Base-by-base conservation (phyloP, 1,284 basidiomycete species). In the Sphaerobolus stellatus region DNA sequence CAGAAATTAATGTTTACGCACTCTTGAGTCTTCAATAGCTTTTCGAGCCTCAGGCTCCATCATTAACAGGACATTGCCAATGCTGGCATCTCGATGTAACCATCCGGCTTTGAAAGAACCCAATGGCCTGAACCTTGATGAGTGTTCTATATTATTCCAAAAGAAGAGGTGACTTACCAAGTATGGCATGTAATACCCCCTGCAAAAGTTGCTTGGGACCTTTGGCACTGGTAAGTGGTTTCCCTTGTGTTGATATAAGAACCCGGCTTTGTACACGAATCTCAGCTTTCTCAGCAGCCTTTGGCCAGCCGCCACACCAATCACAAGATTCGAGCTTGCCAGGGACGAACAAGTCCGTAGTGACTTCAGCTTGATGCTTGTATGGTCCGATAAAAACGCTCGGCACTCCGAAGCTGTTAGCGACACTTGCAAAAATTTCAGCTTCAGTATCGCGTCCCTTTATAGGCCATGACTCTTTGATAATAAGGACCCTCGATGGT, bases 1-100 rank as follows among this genome's bases (percentile, higher is more conserved):
- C 8, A 43, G 11, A 8, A 43, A 5, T 43, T 27, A 13, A 43
- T 43, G 11, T 24, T 11, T 4, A 38, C 41, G 28, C 28, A 43
- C 41, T 27, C 41, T 4, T n/a, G 22, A 18, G 28, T 43, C 41
- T 14, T 43, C 20, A 27, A 43, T 43, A 6, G 7, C 18, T 11
- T 43, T 18, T 3, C 41, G 41, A 24, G 11, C 28, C 11, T 43
- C 20, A 13, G 41, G 41, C 20, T 20, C 28, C 5, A 4, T 18
- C 41, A 43, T 43, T 4, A 43, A 9, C 6, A 43, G 41, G 3
- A 43, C 41, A 22, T 43, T 43, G 13, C 41, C 41, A 4, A 4
- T 18, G 41, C 41, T 43, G 41, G 28, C 41, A 22, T 43, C 41
- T 27, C 41, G 41, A 43, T 43, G 41, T 24, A 43, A 27, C 41